phyloP scores from a whole-genome alignment of 129 eudicot genomes.

The Erigeron canadensis region DNA sequence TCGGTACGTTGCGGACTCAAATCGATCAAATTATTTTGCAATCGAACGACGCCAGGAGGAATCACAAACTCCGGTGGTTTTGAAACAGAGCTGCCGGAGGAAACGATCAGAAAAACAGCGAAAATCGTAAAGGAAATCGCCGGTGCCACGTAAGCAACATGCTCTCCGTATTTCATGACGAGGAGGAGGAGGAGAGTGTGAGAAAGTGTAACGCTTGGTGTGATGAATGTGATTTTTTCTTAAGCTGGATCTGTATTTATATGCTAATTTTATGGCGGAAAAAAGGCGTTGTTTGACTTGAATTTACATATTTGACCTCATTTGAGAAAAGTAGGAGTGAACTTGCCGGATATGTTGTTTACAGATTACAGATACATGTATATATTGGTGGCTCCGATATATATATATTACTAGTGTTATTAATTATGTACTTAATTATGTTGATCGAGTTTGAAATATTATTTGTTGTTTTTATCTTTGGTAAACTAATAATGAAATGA shows the following conservation, averaged over 20 bases:
- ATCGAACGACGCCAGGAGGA: conserved; percentile 30
- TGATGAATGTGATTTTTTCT: not conserved
- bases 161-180: conserved; percentile 14
- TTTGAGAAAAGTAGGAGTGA: too few species aligned
- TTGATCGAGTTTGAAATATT: too few species aligned
- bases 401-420: too few species aligned
- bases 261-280: conserved; percentile 1
- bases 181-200: conserved; percentile 11
- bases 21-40: conserved; percentile 20
- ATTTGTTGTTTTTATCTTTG: too few species aligned
- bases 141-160: conserved; percentile 21
- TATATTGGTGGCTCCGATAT: too few species aligned
- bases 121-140: conserved; percentile 21
- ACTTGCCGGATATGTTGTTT: too few species aligned
- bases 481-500: too few species aligned
- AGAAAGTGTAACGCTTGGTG: not conserved
- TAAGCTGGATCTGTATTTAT: not conserved
- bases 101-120: conserved; percentile 20
- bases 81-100: conserved; percentile 13
- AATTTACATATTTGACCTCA: not conserved
- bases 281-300: not conserved
- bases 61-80: conserved; percentile 21
- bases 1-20: conserved; percentile 9
- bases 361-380: too few species aligned
- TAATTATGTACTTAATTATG: too few species aligned